Evolutionary conservation across 23 red algal species (phyloP).

Genomic region (Porphyridium purpureum): DNA sequence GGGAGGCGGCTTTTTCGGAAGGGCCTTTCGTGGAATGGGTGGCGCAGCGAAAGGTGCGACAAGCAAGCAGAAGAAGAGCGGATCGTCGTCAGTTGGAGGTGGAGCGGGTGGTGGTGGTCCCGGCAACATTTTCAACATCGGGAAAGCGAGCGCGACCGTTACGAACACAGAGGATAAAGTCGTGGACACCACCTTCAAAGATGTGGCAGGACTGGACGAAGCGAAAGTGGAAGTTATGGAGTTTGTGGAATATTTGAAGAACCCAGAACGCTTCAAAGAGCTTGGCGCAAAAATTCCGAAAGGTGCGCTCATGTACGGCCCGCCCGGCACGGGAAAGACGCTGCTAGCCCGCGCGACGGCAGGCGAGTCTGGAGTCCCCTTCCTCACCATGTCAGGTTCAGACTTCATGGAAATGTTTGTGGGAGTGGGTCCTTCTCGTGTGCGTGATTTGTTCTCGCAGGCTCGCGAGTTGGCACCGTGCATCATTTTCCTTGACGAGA

Average conservation of each 20-base stretch:
- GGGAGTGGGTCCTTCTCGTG: slow-evolving; percentile 90
- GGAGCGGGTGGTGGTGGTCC: no score
- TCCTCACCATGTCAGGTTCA: slow-evolving; percentile 89
- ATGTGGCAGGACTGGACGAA: slow-evolving; percentile 88
- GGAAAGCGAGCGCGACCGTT: slow-evolving; percentile 79
- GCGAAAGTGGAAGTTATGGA: slow-evolving; percentile 98
- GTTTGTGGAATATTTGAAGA: slow-evolving; percentile 97
- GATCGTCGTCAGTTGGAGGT: no score
- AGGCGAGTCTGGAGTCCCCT: slow-evolving; percentile 92
- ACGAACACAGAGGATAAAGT: slow-evolving; percentile 67
- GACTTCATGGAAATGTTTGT: slow-evolving; percentile 99
- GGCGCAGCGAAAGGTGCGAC: no score
- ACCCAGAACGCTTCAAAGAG: slow-evolving; percentile 84
- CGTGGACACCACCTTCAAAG: slow-evolving; percentile 64
- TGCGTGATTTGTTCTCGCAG: slow-evolving; percentile 94
- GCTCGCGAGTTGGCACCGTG: slow-evolving; percentile 84
- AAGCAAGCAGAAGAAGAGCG: no score
- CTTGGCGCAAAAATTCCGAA: slow-evolving; percentile 95
- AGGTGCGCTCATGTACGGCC: slow-evolving; percentile 84
- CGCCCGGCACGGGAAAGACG: slow-evolving; percentile 97
- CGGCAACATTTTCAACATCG: slow-evolving; percentile 82
- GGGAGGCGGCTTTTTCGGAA: slow-evolving; percentile 6
- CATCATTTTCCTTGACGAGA: slow-evolving; percentile 98
- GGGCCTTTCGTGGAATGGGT: slow-evolving; percentile 10
- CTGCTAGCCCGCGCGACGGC: slow-evolving; percentile 92